phyloP scores from a whole-genome alignment of 257 asterid genomes.

The Penstemon newberryi region DNA sequence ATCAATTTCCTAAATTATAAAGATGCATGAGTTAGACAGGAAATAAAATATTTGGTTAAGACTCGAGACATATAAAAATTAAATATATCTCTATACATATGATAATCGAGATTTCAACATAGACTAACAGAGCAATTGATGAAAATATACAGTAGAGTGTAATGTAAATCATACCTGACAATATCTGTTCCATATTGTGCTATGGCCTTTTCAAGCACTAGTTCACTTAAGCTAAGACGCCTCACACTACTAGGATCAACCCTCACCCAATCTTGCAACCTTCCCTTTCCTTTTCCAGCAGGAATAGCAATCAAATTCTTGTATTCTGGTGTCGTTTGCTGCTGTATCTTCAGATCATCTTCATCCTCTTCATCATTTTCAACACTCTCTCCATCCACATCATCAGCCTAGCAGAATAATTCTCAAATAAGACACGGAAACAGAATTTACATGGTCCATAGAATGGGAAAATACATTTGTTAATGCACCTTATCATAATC shows the following conservation, averaged over 20 bases:
- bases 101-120: background rate
- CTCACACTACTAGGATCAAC: conserved; percentile 53
- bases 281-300: conserved; percentile 79
- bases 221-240: conserved; percentile 85
- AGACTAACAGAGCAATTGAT: background rate
- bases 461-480: background rate
- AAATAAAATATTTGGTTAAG: too few species aligned
- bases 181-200: conserved; percentile 32
- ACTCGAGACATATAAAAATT: too few species aligned
- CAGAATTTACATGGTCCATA: background rate
- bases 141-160: conserved; percentile 5
- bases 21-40: background rate
- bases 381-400: conserved; percentile 33
- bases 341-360: conserved; percentile 38
- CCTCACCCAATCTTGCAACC: conserved; percentile 54
- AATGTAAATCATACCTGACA: conserved; percentile 43
- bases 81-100: too few species aligned
- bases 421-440: conserved; percentile 5
- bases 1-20: background rate
- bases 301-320: conserved; percentile 64
- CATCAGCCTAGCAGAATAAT: conserved; percentile 39
- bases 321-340: conserved; percentile 49
- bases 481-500: conserved; percentile 44
- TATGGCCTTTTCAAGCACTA: conserved; percentile 56
- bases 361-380: conserved; percentile 43